Percentiles rank a stretch among this genome's conserved stretches.
phyloP scores from a whole-genome alignment of 2,329 filamentous ascomycete species.

The Fusarium penzigii region DNA sequence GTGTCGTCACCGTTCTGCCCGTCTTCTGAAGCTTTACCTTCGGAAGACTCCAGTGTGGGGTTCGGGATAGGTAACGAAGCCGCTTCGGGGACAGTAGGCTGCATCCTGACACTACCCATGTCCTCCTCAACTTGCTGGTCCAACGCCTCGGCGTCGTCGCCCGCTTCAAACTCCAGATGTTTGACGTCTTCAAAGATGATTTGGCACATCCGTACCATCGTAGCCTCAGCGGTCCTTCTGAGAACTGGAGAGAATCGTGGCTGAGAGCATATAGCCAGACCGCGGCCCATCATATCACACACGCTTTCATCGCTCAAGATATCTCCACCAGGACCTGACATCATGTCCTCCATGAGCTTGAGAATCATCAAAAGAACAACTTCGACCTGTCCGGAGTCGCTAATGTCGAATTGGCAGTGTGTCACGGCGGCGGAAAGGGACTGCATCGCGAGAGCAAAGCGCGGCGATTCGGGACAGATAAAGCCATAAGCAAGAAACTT shows the following conservation, averaged over 20 bases:
- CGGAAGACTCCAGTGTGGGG: conserved; percentile 18
- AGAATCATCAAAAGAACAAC: conserved; percentile 92
- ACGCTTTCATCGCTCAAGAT: conserved; percentile 97
- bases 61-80: conserved; percentile 21
- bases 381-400: conserved; percentile 91
- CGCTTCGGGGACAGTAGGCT: conserved; percentile 35
- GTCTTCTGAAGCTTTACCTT: conserved; percentile 17
- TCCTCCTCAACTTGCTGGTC: conserved; percentile 68
- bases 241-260: conserved; percentile 87
- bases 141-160: conserved; percentile 64
- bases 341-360: conserved; percentile 98
- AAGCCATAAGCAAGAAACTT: conserved; percentile 98
- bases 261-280: conserved; percentile 95
- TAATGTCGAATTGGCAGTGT: conserved; percentile 96
- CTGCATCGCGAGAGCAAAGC: conserved; percentile 90
- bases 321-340: conserved; percentile 88
- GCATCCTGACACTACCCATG: conserved; percentile 80
- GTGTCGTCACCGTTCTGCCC: conserved; percentile 50
- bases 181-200: conserved; percentile 95
- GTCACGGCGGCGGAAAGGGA: conserved; percentile 92
- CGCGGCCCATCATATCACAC: conserved; percentile 99
- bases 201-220: conserved; percentile 99
- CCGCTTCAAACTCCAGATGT: conserved; percentile 72
- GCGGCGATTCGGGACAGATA: conserved; percentile 79
- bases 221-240: conserved; percentile 87